Percentiles rank a stretch among this genome's conserved stretches.
These are phyloP conservation scores for Coprinellus aureogranulatus DNA, from an alignment of 768 basidiomycete genomes.

Conservation along the genomic window DNA sequence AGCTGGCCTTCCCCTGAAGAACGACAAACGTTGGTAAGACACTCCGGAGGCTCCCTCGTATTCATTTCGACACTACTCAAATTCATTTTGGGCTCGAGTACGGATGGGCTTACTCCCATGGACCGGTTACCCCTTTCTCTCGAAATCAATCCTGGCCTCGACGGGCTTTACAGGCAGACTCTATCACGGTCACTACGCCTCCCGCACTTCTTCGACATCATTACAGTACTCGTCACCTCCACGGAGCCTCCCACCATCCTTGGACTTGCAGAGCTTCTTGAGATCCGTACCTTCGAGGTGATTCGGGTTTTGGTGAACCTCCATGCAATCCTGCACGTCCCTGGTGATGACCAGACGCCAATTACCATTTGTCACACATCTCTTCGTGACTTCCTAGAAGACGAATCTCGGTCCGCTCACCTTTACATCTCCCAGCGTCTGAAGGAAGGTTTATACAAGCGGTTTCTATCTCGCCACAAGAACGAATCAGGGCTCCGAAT, in stretches of 20 bases:
- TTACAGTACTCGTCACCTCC: not conserved
- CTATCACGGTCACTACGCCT: not conserved
- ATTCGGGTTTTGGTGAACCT: not conserved
- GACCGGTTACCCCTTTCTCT: not conserved
- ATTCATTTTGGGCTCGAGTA: not conserved
- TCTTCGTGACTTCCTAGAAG: constrained; percentile 2
- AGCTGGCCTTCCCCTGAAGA: not conserved
- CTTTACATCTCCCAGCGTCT: too few relatives aligned
- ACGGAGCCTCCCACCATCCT: not conserved
- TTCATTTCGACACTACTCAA: not conserved
- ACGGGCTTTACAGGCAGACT: constrained; percentile 1
- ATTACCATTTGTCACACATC: constrained; percentile 1
- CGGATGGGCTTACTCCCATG: not conserved
- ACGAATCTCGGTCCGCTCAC: too few relatives aligned
- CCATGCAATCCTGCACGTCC: constrained; percentile 1
- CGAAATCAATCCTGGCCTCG: not conserved
- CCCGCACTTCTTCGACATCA: not conserved
- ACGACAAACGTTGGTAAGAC: not conserved
- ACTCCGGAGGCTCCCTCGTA: not conserved
- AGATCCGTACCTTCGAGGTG: not conserved
- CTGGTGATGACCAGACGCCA: not conserved
- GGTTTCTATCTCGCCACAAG: too few relatives aligned
- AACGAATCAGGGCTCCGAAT: too few relatives aligned
- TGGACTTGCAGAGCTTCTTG: not conserved
- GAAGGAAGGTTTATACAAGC: too few relatives aligned